Conservation (phyloP, 2,329 filamentous ascomycete genomes). For the Endoconidiophora laricicola region DNA sequence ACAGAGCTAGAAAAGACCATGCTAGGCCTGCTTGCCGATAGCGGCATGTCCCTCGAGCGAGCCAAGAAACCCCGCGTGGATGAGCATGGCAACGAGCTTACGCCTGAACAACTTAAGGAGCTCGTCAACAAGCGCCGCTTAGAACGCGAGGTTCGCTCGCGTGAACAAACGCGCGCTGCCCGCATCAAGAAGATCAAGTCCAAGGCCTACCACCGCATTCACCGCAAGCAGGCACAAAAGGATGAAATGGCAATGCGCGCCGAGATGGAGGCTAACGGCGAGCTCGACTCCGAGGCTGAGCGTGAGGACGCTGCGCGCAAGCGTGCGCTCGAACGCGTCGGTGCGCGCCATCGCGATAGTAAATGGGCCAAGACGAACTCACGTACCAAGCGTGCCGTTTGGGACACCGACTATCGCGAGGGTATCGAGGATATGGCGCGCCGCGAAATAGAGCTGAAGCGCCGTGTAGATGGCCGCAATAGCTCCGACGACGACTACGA, state of each 20-base stretch:
- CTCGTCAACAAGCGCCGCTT: constrained; percentile 59
- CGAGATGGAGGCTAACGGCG: constrained; percentile 38
- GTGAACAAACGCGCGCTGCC: constrained; percentile 75
- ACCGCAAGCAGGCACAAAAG: constrained; percentile 54
- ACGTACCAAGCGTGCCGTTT: constrained; percentile 60
- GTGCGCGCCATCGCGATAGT: constrained; percentile 69
- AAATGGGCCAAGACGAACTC: constrained; percentile 83
- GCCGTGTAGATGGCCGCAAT: constrained; percentile 53
- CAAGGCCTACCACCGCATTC: constrained; percentile 82
- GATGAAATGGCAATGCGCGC: constrained; percentile 36
- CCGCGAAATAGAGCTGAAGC: constrained; percentile 65
- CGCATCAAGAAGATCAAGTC: constrained; percentile 99
- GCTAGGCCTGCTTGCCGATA: constrained; percentile 76
- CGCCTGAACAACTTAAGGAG: constrained; percentile 55
- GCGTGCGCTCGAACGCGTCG: constrained; percentile 71
- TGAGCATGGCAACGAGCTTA: constrained; percentile 38
- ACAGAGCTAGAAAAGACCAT: constrained; percentile 79
- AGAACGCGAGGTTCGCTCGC: constrained; percentile 69
- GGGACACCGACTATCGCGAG: constrained; percentile 73
- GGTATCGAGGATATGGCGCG: constrained; percentile 68
- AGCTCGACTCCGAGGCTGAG: constrained; percentile 48
- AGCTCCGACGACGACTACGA: constrained; percentile 36
- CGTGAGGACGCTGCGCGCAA: constrained; percentile 51
- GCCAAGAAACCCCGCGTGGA: constrained; percentile 25
- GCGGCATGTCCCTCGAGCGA: constrained; percentile 48